Conservation (phyloP, 2,329 filamentous ascomycete species). For the Davidsoniella neocaledoniae region DNA sequence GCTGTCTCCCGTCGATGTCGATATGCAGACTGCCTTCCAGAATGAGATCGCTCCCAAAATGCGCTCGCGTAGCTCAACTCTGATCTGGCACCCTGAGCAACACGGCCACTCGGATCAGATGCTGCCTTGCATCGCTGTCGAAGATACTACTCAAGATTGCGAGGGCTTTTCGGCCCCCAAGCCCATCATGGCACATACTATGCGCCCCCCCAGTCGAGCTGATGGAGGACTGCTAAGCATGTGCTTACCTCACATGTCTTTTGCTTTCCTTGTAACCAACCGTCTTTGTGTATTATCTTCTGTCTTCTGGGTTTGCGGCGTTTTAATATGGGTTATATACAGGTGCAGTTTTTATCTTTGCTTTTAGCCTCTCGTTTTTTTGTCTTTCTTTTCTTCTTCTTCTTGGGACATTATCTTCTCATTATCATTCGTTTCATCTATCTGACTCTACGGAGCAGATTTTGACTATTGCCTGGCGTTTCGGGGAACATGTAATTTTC, state of each 20-base stretch:
- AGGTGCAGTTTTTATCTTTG: constrained; percentile 2
- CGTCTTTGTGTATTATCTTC: constrained; percentile 2
- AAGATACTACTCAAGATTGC: constrained; percentile 44
- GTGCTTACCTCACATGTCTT: neutral
- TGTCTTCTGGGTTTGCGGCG: neutral
- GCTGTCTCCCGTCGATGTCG: constrained; percentile 25
- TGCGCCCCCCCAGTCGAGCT: constrained; percentile 49
- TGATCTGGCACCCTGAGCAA: constrained; percentile 47
- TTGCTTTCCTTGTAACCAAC: neutral
- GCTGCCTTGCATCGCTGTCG: constrained; percentile 48
- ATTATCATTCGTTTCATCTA: constrained; percentile 1
- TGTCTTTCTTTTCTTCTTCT: neutral
- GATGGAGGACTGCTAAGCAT: constrained; percentile 29
- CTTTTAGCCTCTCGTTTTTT: constrained; percentile 13
- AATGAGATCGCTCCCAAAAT: constrained; percentile 17
- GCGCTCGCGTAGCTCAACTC: constrained; percentile 45
- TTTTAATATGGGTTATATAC: neutral
- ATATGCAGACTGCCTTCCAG: constrained; percentile 10
- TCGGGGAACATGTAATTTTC: neutral
- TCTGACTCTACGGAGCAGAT: neutral
- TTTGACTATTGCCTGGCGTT: neutral
- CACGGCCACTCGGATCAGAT: constrained; percentile 29
- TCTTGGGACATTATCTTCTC: neutral
- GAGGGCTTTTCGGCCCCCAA: constrained; percentile 24
- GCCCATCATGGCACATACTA: constrained; percentile 31